Percentiles rank a stretch among this genome's conserved stretches.
Conservation (phyloP, 331 rosid species). For the Acacia pycnantha region DNA sequence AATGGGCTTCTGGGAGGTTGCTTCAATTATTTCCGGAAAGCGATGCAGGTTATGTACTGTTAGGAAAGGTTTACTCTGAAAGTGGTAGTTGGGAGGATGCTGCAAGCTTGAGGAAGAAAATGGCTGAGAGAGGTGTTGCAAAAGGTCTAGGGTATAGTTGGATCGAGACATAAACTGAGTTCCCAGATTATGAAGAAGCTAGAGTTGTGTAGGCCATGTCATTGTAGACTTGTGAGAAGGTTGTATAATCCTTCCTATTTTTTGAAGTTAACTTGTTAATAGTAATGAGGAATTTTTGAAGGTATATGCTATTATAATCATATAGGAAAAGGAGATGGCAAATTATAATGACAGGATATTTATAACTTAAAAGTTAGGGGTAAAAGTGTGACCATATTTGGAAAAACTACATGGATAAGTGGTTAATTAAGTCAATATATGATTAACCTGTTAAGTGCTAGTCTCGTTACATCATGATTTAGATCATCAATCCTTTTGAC, state of each 20-base stretch:
- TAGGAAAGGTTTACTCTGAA: constrained; percentile 52
- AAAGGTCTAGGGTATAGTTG: constrained; percentile 51
- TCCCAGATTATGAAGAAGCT: neutral
- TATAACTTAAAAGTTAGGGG: neutral
- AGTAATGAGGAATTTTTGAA: neutral
- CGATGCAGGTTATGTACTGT: constrained; percentile 41
- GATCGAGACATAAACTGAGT: constrained; percentile 38
- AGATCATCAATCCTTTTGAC: neutral
- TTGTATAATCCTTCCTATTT: neutral
- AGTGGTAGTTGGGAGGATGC: constrained; percentile 55
- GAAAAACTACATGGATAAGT: neutral
- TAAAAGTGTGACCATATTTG: neutral
- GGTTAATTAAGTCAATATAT: neutral
- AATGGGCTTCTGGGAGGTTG: constrained; percentile 50
- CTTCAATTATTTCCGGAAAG: constrained; percentile 39
- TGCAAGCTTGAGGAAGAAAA: constrained; percentile 36
- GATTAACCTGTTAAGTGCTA: neutral
- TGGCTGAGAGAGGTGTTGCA: constrained; percentile 36
- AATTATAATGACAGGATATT: neutral
- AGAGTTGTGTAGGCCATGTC: neutral
- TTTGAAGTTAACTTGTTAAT: neutral
- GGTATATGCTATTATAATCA: neutral
- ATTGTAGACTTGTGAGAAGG: neutral
- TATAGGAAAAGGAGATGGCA: neutral
- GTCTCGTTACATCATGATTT: neutral